Conservation (phyloP, 768 basidiomycete species). For the Lactarius hengduanensis region DNA sequence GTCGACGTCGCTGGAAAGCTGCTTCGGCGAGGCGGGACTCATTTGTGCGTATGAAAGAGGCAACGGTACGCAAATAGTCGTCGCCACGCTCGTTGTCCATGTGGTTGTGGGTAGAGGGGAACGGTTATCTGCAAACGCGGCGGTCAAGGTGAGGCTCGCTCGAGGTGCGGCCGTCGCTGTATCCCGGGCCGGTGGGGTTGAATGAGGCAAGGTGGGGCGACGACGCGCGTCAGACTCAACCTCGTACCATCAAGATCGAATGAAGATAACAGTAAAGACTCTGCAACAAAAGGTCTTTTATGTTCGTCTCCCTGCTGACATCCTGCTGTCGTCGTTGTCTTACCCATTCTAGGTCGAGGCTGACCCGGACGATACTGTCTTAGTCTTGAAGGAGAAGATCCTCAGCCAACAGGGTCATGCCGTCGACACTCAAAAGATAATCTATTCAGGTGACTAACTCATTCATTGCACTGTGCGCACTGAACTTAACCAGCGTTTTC, state of each 20-base stretch:
- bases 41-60: conserved; percentile 69
- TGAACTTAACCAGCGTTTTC: conserved; percentile 13
- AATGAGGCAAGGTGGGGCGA: too few species aligned
- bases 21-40: conserved; percentile 72
- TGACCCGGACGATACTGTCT: conserved; percentile 72
- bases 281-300: conserved; percentile 91
- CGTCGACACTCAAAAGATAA: conserved; percentile 81
- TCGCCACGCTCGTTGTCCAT: conserved; percentile 67
- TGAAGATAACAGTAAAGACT: conserved; percentile 96
- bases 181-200: not conserved
- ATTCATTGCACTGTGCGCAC: conserved; percentile 15
- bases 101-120: conserved; percentile 34
- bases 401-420: conserved; percentile 69
- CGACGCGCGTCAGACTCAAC: not conserved
- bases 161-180: not conserved
- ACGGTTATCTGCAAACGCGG: not conserved
- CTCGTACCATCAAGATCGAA: conserved; percentile 37
- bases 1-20: conserved; percentile 51
- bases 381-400: conserved; percentile 82
- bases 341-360: conserved; percentile 61
- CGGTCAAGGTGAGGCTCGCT: not conserved
- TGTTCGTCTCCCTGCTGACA: conserved; percentile 40
- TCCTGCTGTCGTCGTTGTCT: not conserved
- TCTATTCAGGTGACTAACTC: conserved; percentile 74
- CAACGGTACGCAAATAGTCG: conserved; percentile 67